Base-by-base conservation (phyloP, 306 rosid species). In the Vigna trinervia region DNA sequence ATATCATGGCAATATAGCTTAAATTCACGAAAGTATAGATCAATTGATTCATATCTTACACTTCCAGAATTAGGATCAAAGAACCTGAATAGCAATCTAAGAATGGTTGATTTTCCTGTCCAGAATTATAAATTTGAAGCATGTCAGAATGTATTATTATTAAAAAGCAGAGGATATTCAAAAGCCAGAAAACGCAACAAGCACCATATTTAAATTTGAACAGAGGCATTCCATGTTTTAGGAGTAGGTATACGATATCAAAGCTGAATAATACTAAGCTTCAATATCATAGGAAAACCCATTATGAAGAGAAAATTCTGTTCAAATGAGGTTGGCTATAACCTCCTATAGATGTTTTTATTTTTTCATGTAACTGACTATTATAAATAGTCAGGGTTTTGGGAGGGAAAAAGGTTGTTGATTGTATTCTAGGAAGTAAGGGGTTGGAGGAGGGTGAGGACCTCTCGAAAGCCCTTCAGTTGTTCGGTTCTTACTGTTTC, bases 31-130 rank as follows among this genome's bases (percentile, higher is more conserved):
- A 6, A 80, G 45, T 71, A 26, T 68, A 79, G 56, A 69, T 71
- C 75, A 56, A 82, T 57, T 48, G 17, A 41, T 80, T 57, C 59
- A 82, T 75, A 78, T 83, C 98, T 95, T 92, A 95, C 97, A 86
- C 82, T 92, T 89, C 98, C 97, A 36, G 91, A 83, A 85, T 89
- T 80, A 80, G 93, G 82, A 87, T 95, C 97, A 41, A 89, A 95
- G 85, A 95, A 92, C 78, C 98, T 90, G 91, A 95, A 95, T 86
- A 92, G 74, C 91, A 95, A 86, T 83, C 98, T 90, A 80, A 95
- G 96, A 88, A 92, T 83, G 74, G 98, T 95, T 60, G 98, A 88
- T 88, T 95, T 95, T 80, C 98, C 98, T 95, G 97, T 85, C 59
- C 86, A 83, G 63, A 85, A 71, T 81, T 39, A 75, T 79, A 80